Base-by-base conservation (phyloP, 352 stramenopile species). In the Phytophthora cajani region DNA sequence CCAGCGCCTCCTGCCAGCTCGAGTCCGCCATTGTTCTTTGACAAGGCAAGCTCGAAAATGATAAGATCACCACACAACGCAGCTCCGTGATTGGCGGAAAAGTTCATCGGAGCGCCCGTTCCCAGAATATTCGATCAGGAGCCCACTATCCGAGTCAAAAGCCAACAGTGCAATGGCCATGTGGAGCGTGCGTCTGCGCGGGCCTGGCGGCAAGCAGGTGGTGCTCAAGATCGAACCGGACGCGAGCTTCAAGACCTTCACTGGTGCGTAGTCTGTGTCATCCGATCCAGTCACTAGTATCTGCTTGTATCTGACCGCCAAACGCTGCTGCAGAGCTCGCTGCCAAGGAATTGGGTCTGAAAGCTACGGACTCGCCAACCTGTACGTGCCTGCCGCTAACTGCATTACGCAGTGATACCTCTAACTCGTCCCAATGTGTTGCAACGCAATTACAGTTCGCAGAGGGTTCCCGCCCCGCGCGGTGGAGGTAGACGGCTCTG, bases 161-260 rank as follows among this genome's bases (percentile, higher is more conserved):
- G 30, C 38, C 38, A 44, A 61, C 17, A 16, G 10, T 14, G 36
- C 42, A 14, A 51, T 66, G 40, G 25, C 11, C 42, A 89, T 81
- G 76, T 94, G 87, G 87, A 90, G 55, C 67, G 72, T 94, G 33
- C 87, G 85, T 46, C 55, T 94, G 23, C 84, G 85, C 11, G 84
- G 84, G 1, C 82, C 85, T 12, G 78, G 79, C 54, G 85, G 87
- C 42, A 84, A 88, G 72, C 69, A 80, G 16, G 74, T 82, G 36
- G 72, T 80, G 68, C 75, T 93, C 54, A 60, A 85, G 62, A 69
- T 92, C 51, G 65, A 77, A 14, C 77, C 84, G 3, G 74, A 83
- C 0, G 62, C 67, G 2, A 59, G 30, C 12, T 54, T 91, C 42
- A 69, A 82, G 32, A 76, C 64, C 16, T 86, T 94, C 17, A 88